Evolutionary conservation across 305 asterid genomes (phyloP).

Genomic region (Salvia sclarea): DNA sequence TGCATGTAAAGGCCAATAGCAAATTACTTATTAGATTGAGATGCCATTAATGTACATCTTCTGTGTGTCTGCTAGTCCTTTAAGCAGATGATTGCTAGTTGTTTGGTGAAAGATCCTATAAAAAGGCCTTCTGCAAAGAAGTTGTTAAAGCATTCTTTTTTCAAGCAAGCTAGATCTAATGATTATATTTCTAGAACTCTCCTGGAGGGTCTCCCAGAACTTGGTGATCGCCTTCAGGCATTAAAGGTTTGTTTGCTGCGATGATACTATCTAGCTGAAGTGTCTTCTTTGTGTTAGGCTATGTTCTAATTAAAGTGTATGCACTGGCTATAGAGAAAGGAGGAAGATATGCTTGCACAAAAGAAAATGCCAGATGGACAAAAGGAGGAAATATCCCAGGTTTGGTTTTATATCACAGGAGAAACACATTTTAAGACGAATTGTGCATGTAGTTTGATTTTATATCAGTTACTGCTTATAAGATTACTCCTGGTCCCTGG

Average conservation of each 20-base stretch:
- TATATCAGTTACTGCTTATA: background rate
- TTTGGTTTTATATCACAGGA: slow-evolving; percentile 38
- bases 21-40: slow-evolving; percentile 26
- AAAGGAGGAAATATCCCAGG: slow-evolving; percentile 99
- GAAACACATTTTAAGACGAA: background rate
- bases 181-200: slow-evolving; percentile 74
- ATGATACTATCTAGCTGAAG: slow-evolving; percentile 20
- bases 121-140: slow-evolving; percentile 91
- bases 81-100: slow-evolving; percentile 95
- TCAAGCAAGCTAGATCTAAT: slow-evolving; percentile 93
- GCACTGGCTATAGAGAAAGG: slow-evolving; percentile 62
- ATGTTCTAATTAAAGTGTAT: slow-evolving; percentile 37
- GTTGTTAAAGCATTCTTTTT: slow-evolving; percentile 79
- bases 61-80: slow-evolving; percentile 63
- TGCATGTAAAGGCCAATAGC: slow-evolving; percentile 1
- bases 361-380: slow-evolving; percentile 96
- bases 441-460: background rate
- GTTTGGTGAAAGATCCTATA: slow-evolving; percentile 94
- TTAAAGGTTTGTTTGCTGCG: slow-evolving; percentile 59
- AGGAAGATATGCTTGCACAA: slow-evolving; percentile 97
- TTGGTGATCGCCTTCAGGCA: slow-evolving; percentile 82
- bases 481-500: background rate
- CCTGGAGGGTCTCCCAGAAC: slow-evolving; percentile 86
- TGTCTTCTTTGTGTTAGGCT: slow-evolving; percentile 22
- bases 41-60: slow-evolving; percentile 26